Conservation (phyloP, 192 early-diverging fungal species). For the Mortierella claussenii region DNA sequence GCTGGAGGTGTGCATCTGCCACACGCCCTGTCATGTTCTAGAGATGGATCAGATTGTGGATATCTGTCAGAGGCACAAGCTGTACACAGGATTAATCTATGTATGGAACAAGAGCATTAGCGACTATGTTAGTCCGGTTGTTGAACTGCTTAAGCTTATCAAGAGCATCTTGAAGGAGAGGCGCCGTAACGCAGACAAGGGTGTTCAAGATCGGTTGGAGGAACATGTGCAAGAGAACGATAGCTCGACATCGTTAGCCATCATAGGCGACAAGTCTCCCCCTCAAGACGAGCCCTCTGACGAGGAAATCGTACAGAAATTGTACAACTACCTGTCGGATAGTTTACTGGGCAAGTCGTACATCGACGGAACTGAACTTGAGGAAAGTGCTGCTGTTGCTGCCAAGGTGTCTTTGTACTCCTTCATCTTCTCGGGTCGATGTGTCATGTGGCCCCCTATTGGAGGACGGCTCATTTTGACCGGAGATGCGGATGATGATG, state of each 20-base stretch:
- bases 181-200: neutral
- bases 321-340: constrained; percentile 64
- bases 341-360: constrained; percentile 62
- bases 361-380: constrained; percentile 56
- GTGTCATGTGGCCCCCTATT: constrained; percentile 67
- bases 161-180: constrained; percentile 51
- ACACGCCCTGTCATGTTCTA: constrained; percentile 62
- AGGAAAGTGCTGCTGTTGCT: constrained; percentile 55
- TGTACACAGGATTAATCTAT: constrained; percentile 69
- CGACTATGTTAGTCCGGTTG: constrained; percentile 70
- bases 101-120: constrained; percentile 70
- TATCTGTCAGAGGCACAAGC: constrained; percentile 61
- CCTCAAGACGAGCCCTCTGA: constrained; percentile 17
- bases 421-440: constrained; percentile 70
- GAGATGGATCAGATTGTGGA: constrained; percentile 70
- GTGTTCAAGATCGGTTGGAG: neutral
- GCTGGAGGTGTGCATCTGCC: constrained; percentile 67
- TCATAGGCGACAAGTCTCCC: constrained; percentile 11
- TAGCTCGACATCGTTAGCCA: neutral
- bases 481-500: constrained; percentile 58
- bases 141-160: constrained; percentile 65
- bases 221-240: neutral
- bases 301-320: constrained; percentile 57
- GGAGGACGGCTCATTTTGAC: constrained; percentile 66
- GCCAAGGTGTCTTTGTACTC: constrained; percentile 66